Percentiles rank a stretch among this genome's conserved stretches.
phyloP scores from a whole-genome alignment of 768 basidiomycete genomes.

The Dacryopinax primogenitus region DNA sequence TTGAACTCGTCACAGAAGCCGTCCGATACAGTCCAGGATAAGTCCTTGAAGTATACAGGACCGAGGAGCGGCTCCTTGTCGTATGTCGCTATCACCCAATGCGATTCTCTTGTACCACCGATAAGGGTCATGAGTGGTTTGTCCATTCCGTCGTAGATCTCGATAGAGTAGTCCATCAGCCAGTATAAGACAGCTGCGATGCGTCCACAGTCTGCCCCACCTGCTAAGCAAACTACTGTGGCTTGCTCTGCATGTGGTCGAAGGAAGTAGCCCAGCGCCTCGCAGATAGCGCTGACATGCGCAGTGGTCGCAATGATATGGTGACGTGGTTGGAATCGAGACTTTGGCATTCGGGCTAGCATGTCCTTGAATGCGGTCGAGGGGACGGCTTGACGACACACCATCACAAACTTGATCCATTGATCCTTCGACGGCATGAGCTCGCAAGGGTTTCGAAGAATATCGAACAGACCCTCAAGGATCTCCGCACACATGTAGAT shows the following conservation, averaged over 20 bases:
- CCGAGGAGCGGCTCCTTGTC: not conserved
- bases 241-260: not conserved
- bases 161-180: not conserved
- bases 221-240: not conserved
- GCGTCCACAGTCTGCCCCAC: not conserved
- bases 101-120: not conserved
- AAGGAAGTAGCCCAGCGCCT: not conserved
- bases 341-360: not conserved
- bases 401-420: not conserved
- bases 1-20: not conserved
- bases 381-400: not conserved
- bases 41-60: not conserved
- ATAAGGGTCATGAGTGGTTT: not conserved
- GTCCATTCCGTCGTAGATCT: not conserved
- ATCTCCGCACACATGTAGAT: not conserved
- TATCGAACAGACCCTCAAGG: not conserved
- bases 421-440: not conserved
- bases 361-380: not conserved
- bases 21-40: not conserved
- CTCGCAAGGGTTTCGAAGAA: not conserved
- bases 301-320: not conserved
- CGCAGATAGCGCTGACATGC: not conserved
- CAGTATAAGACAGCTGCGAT: not conserved
- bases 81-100: not conserved
- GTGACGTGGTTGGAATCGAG: not conserved